Conservation (phyloP, 306 rosid genomes). For the Quercus wislizeni region DNA sequence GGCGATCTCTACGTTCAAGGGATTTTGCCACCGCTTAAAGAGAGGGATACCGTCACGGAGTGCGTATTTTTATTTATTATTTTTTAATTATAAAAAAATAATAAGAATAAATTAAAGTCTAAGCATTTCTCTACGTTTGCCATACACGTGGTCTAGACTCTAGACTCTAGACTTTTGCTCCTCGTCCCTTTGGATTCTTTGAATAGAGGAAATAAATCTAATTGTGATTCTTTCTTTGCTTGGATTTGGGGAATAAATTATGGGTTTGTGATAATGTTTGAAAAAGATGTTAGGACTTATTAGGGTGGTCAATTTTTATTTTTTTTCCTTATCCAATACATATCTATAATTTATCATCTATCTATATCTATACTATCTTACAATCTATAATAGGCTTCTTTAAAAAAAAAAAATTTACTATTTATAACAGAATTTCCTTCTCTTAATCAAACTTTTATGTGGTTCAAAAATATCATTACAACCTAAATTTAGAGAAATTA, state of each 20-base stretch:
- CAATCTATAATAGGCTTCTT: too few species aligned
- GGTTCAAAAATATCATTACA: too few species aligned
- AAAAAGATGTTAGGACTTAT: not conserved
- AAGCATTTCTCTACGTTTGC: not conserved
- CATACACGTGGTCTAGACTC: conserved; percentile 7
- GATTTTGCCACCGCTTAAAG: not conserved
- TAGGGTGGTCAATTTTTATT: not conserved
- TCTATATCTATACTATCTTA: too few species aligned
- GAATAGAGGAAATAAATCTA: not conserved
- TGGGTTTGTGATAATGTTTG: not conserved
- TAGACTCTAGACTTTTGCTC: not conserved
- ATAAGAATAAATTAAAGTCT: not conserved
- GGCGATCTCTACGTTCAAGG: not conserved
- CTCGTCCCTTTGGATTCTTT: not conserved
- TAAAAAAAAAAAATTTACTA: too few species aligned
- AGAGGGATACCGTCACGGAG: not conserved
- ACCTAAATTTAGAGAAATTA: too few species aligned
- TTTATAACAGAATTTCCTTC: too few species aligned
- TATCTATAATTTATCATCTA: not conserved
- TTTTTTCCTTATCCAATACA: not conserved
- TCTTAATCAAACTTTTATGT: too few species aligned
- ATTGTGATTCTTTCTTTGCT: not conserved
- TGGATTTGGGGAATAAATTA: not conserved
- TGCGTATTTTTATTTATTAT: not conserved
- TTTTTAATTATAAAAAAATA: too few species aligned